Conservation (phyloP, 208 protist genomes). For the Porcisia deanei region DNA sequence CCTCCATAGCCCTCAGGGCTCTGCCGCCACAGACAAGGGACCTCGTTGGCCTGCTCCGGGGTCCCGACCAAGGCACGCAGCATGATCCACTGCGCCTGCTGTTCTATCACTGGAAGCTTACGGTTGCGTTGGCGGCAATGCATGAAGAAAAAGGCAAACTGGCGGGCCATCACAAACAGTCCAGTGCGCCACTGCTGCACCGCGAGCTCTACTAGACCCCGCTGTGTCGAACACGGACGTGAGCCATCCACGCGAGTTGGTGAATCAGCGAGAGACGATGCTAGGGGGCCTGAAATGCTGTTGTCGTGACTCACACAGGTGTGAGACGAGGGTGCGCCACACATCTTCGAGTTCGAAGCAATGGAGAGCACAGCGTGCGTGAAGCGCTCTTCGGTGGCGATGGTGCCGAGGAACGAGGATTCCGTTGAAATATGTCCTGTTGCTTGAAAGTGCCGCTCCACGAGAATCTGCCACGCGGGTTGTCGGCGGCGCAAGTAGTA, state of each 20-base stretch:
- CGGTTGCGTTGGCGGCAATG: slow-evolving; percentile 1
- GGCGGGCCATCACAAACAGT: slow-evolving; percentile 26
- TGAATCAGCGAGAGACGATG: neutral
- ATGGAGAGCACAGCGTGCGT: slow-evolving; percentile 12
- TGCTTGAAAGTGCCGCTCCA: slow-evolving; percentile 13
- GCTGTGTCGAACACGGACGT: slow-evolving; percentile 7
- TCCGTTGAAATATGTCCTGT: neutral
- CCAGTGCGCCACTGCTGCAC: slow-evolving; percentile 11
- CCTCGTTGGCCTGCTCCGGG: slow-evolving; percentile 13
- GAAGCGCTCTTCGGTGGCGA: neutral
- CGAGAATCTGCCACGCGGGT: slow-evolving; percentile 23
- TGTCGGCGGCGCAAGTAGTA: slow-evolving; percentile 32
- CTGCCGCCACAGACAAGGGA: slow-evolving; percentile 26
- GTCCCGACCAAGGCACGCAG: slow-evolving; percentile 20
- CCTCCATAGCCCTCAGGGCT: neutral
- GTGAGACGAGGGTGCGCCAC: neutral
- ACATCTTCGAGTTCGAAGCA: neutral
- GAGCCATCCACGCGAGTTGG: neutral
- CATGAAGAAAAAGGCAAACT: slow-evolving; percentile 24
- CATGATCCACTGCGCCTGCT: slow-evolving; percentile 25
- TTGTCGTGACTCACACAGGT: neutral
- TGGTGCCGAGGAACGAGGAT: neutral
- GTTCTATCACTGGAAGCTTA: slow-evolving; percentile 12
- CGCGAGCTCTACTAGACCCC: slow-evolving; percentile 15
- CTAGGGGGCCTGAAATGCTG: neutral